Evolutionary conservation across 140 eudicot genomes (phyloP).

Genomic region (Eryngium alpinum): DNA sequence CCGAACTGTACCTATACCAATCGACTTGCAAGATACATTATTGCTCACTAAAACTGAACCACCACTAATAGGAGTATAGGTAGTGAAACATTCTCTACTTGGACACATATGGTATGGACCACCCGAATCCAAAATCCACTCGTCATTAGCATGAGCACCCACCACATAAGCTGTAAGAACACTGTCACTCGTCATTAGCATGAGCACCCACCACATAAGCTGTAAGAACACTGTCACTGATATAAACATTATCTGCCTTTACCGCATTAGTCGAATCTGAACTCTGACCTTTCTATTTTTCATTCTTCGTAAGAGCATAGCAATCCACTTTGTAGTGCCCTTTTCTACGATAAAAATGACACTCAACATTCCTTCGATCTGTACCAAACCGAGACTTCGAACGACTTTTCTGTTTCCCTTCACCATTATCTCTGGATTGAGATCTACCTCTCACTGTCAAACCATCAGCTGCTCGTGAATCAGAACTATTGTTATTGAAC

Average conservation of each 20-base stretch:
- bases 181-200: no score
- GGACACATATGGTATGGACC: conserved; percentile 16
- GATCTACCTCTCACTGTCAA: background rate
- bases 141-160: no score
- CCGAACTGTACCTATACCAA: background rate
- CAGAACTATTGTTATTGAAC: background rate
- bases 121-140: conserved; percentile 14
- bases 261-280: no score
- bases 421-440: background rate
- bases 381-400: background rate
- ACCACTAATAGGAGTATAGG: background rate
- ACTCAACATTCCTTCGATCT: no score
- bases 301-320: background rate
- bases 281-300: no score
- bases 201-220: no score
- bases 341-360: no score
- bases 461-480: background rate
- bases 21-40: background rate
- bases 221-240: no score
- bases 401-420: background rate
- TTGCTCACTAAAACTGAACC: conserved; percentile 10
- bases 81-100: background rate
- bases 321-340: background rate
- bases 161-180: background rate
- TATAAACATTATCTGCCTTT: no score